Evolutionary conservation across 2,329 filamentous ascomycete genomes (phyloP), one percentile per base, ranked within the genome.

Genomic region (Stachybotrys chartarum): DNA sequence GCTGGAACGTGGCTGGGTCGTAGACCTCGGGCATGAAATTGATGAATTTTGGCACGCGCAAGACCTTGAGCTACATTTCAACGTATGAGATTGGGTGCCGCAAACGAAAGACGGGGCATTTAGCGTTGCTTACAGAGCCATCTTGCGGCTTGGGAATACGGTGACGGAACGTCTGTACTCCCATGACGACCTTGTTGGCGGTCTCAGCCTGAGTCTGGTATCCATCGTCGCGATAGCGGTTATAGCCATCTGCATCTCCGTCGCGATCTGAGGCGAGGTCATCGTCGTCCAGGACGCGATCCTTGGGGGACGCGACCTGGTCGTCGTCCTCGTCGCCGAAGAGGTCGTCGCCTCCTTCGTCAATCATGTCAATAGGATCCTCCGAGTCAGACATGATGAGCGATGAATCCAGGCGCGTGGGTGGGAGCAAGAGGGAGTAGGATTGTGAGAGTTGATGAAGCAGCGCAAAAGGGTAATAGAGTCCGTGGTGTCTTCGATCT

Each of bases 31-130:
- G 86, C 47, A 88, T 78, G 59, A 91, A 78, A 53, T 82, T 82
- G 63, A 93, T 74, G 71, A 92, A 92, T 24, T 81, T 79, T 32
- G 89, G 89, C 2, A 93, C 78, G 61, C 85, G 86, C 63, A 91
- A 71, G 6, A 87, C 78, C 69, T 87, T 86, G 51, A 90, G 76
- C 86, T 90, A 52, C 7, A 44, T 8, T 30, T 10, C 8, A 42
- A 10, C 10, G 24, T 31, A 31, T 50, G 8, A 44, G 45, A 14
- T 24, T 11, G 16, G 35, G 31, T 59, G 57, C 46, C 24, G 44
- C 16, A 45, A 31, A 44, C 12, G 8, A n/a, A 44, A n/a, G 51
- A 31, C 46, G 39, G 30, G 10, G 54, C 46, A 30, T 14, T 51
- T n/a, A 30, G 10, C 24, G 31, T 44, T 1, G 68, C 80, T 63